Conservation (phyloP, 495 filamentous ascomycete species). For the Bathelium albidoporum region DNA sequence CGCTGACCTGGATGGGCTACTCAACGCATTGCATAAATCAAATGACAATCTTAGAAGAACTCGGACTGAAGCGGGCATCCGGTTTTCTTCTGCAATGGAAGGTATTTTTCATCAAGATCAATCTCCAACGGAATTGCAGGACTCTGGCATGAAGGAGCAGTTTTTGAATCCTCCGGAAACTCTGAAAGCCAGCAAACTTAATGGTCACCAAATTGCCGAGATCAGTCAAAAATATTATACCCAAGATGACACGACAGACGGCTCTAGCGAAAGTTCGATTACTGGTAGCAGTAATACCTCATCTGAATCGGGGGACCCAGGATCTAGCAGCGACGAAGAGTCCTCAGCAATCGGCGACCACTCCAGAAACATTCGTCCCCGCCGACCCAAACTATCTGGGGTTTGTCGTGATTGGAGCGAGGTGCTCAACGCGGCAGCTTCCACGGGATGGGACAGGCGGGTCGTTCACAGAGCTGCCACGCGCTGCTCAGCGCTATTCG, state of each 20-base stretch:
- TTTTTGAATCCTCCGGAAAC: neutral
- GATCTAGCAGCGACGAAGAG: neutral
- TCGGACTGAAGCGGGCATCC: too few species aligned
- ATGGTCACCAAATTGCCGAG: neutral
- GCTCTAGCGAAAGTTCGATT: neutral
- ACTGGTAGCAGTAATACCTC: neutral
- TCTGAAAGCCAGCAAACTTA: neutral
- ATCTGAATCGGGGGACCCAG: neutral
- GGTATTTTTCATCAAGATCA: conserved; percentile 6
- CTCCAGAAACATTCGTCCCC: neutral
- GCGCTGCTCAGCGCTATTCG: conserved; percentile 62
- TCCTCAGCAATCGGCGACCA: neutral
- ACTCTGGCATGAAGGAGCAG: neutral
- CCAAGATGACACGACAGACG: neutral
- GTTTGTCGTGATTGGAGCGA: conserved; percentile 70
- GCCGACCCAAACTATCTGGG: conserved; percentile 22
- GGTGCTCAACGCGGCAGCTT: conserved; percentile 60
- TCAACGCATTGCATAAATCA: conserved; percentile 50
- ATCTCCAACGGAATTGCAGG: neutral
- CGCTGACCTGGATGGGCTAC: conserved; percentile 51
- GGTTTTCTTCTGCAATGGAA: too few species aligned
- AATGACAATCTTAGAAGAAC: too few species aligned
- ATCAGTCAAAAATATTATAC: neutral
- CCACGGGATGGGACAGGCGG: conserved; percentile 51
- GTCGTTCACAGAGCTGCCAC: conserved; percentile 55